Percentiles rank a stretch among this genome's conserved stretches.
These are phyloP conservation scores for Xylariaceae sp. DNA, from an alignment of 2,329 filamentous ascomycete species.

Conservation along the genomic window DNA sequence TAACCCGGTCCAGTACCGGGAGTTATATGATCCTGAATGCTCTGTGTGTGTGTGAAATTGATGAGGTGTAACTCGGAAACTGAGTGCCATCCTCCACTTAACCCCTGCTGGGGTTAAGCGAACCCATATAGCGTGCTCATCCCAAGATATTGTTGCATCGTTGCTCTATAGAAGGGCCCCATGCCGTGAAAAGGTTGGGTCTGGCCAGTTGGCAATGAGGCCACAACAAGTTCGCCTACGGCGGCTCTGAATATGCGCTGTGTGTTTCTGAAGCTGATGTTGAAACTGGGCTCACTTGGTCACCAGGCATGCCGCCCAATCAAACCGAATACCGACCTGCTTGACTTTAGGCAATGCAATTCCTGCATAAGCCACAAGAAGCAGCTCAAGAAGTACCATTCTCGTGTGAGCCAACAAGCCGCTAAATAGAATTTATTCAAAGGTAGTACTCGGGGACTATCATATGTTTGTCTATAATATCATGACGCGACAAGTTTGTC, in stretches of 20 bases:
- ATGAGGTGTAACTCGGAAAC: background rate
- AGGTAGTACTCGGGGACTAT: background rate
- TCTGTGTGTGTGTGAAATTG: background rate
- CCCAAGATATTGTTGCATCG: background rate
- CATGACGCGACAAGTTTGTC: no score
- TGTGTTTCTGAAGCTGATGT: no score
- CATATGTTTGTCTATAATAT: no score
- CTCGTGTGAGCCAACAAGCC: background rate
- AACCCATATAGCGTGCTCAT: background rate
- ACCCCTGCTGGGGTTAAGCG: background rate
- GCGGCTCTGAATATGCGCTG: no score
- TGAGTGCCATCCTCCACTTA: background rate
- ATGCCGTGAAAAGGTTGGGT: background rate
- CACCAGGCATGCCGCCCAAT: no score
- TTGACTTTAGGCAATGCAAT: background rate
- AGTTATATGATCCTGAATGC: no score
- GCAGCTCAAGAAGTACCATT: background rate
- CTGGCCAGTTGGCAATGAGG: background rate
- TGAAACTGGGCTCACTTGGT: no score
- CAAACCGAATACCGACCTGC: no score
- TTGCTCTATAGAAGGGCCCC: background rate
- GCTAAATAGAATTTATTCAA: background rate
- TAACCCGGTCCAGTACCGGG: no score
- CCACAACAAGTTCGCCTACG: no score
- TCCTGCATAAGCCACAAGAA: background rate